Evolutionary conservation across 805 yeast species (phyloP), one percentile per base, ranked within the genome.

Genomic region (Myxozyma melibiosi): DNA sequence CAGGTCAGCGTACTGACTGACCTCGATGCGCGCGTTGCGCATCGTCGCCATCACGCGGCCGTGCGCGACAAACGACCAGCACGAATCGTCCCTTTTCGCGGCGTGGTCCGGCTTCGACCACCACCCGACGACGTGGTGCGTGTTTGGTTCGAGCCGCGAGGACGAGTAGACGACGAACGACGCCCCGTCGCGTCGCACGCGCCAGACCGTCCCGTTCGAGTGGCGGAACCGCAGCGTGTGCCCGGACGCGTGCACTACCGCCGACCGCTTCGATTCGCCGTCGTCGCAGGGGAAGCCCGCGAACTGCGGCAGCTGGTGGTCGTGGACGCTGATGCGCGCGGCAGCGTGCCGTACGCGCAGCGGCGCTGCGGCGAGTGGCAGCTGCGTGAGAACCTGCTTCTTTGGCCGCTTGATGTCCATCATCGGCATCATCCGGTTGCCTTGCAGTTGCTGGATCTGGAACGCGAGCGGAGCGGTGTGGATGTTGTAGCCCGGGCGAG

Each of bases 391-490:
- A 31, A 34, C 43, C 20, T 25, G 40, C 18, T 51, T 30, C 35
- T 35, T 35, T 20, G 42, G 40, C 14, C 39, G 37, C 30, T 31
- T 33, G 49, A 56, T 30, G 41, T 51, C 43, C 27, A 56, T 25
- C 11, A 44, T 18, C 2, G 60, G 60, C 20, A 51, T 3, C 41
- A 46, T 44, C 22, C 39, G 50, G 30, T 48, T 39, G 7, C 34
- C 25, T 14, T 40, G 14, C 31, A 56, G 48, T 11, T 34, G 48
- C 40, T 56, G 60, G 38, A 56, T 16, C 40, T 56, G 60, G 34
- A 33, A 51, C 25, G 53, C 39, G 28, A 56, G 52, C 20, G 42
- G 52, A 2, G 50, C 4, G 28, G 45, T 18, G 11, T 43, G 45
- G 20, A 14, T 20, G 44, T 13, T 22, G 39, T 30, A 25, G 33